These are phyloP conservation scores for Conoideocrella luteorostrata DNA, from an alignment of 2,329 filamentous ascomycete genomes.

Conservation along the genomic window DNA sequence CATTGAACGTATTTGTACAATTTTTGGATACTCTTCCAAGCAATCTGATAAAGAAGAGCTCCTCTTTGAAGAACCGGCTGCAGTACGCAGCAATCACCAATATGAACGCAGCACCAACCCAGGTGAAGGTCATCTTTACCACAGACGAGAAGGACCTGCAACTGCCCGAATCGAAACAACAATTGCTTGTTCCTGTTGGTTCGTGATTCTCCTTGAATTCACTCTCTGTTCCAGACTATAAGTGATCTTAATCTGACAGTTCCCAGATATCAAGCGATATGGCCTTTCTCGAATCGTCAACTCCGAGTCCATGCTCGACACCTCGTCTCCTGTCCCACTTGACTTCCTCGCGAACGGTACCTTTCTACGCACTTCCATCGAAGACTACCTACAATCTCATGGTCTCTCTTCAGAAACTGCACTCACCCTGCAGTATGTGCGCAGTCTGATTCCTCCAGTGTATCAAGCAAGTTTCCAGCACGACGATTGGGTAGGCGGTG, in stretches of 20 bases:
- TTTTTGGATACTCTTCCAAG: no score
- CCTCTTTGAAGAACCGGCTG: not conserved
- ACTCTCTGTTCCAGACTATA: not conserved
- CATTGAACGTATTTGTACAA: no score
- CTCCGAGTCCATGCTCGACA: constrained; percentile 65
- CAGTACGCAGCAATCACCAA: not conserved
- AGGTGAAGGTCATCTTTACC: constrained; percentile 63
- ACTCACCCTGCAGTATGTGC: constrained; percentile 85
- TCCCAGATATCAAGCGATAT: constrained; percentile 60
- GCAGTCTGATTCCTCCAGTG: constrained; percentile 80
- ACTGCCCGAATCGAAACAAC: constrained; percentile 54
- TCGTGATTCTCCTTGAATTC: constrained; percentile 10
- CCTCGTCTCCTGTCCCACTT: constrained; percentile 64
- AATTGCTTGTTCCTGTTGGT: constrained; percentile 58
- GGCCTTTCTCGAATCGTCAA: constrained; percentile 65
- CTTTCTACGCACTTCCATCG: constrained; percentile 81
- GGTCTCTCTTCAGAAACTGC: constrained; percentile 86
- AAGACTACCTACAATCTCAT: constrained; percentile 80
- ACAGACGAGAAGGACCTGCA: constrained; percentile 56
- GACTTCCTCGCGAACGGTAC: constrained; percentile 95
- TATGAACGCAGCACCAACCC: constrained; percentile 38
- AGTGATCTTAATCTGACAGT: not conserved
- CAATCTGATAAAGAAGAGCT: no score
- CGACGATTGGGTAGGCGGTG: constrained; percentile 89
- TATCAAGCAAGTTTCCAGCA: constrained; percentile 93